Evolutionary conservation across 2,329 filamentous ascomycete genomes (phyloP).

Genomic region (Trichoderma oligosporum): DNA sequence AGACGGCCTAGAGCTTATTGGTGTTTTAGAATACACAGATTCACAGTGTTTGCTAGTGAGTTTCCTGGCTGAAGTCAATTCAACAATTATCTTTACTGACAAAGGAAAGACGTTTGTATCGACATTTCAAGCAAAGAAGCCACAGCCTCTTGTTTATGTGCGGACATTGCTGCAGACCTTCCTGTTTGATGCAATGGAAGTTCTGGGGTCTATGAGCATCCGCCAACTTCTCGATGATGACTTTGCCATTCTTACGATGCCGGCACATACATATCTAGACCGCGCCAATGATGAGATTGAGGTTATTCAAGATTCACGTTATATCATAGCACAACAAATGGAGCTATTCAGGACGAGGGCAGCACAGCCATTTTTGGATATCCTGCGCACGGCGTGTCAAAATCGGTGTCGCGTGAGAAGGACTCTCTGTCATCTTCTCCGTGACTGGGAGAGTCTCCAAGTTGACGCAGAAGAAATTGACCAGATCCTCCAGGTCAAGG

Average conservation of each 20-base stretch:
- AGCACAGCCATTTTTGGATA: conserved; percentile 72
- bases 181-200: conserved; percentile 67
- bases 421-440: conserved; percentile 77
- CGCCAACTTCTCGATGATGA: conserved; percentile 77
- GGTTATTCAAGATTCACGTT: conserved; percentile 66
- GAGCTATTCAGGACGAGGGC: conserved; percentile 61
- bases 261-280: conserved; percentile 66
- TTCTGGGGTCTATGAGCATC: conserved; percentile 65
- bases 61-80: conserved; percentile 6
- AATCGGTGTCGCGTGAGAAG: conserved; percentile 88
- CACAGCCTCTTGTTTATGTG: conserved; percentile 79
- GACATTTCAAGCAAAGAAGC: conserved; percentile 72
- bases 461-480: conserved; percentile 76
- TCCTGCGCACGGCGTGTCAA: conserved; percentile 80
- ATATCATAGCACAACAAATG: conserved; percentile 69
- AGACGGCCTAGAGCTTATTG: conserved; percentile 66
- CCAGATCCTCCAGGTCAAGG: conserved; percentile 57
- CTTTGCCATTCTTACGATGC: conserved; percentile 71
- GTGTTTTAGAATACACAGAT: conserved; percentile 64
- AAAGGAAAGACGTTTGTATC: conserved; percentile 62
- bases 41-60: conserved; percentile 66
- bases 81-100: not conserved
- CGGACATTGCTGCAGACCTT: conserved; percentile 74
- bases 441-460: conserved; percentile 81
- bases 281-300: conserved; percentile 74